Evolutionary conservation across 2,329 filamentous ascomycete species (phyloP), one percentile per base, ranked within the genome.

Genomic region (Fusarium compactum): DNA sequence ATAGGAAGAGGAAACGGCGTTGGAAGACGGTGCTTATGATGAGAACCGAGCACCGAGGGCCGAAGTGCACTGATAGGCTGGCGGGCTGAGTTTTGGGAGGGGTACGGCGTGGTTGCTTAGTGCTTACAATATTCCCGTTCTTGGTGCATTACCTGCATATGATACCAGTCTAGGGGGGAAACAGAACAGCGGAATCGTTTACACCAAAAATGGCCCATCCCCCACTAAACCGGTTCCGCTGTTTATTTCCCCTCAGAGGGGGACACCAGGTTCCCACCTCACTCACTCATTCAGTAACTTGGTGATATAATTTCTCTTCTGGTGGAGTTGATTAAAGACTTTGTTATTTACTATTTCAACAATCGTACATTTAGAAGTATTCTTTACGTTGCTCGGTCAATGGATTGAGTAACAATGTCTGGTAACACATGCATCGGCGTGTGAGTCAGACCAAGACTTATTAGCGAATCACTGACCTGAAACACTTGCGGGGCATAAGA

Each of bases 301-400:
- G 2, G 16, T 34, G 16, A 5, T 6, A 34, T 18, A 34, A 16
- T 5, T 8, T 18, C 5, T 34, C 5, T 4, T 18, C 32, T 34
- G 16, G 16, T 18, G 8, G 8, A 38, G 16, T 6, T 38, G 1
- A 3, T 38, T 2, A 38, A 6, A 18, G 16, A 3, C 16, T 38
- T 10, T n/a, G 34, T 38, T 7, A n/a, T n/a, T 38, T 6, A 11
- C n/a, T 38, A 2, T 11, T 11, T 10, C 5, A 11, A 9, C 9
- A 3, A 38, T 38, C 18, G 18, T 10, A 11, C 0, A 38, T 38
- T 0, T 11, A 6, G 9, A 38, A 11, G 5, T n/a, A n/a, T 4
- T 3, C 0, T n/a, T 12, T 10, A 12, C 34, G 10, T 38, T n/a
- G 3, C 18, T 38, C 9, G 3, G 34, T 38, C 18, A 38, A n/a